A percentile compares a stretch with the other conserved stretches of the same genome.
These are phyloP conservation scores for Backusella luteola DNA, from an alignment of 192 early-diverging fungal genomes.

Conservation along the genomic window DNA sequence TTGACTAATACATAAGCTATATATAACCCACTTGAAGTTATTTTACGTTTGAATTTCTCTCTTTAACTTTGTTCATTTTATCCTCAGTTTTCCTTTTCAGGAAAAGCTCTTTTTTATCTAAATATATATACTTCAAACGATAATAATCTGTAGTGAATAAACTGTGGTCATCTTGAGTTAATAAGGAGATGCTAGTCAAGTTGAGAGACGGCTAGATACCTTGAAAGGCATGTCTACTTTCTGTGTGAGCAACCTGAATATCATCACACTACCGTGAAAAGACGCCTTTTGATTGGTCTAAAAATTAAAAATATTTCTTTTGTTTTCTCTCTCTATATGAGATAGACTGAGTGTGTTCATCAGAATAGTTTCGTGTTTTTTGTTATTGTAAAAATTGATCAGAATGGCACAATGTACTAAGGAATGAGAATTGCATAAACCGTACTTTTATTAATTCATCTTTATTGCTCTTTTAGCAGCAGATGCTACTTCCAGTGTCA, in stretches of 20 bases:
- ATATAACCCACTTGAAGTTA: too few species aligned
- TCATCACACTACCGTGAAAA: background rate
- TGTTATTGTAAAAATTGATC: background rate
- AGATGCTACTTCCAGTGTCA: background rate
- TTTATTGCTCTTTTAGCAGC: background rate
- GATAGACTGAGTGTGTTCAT: background rate
- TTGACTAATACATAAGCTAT: too few species aligned
- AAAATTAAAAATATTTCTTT: conserved; percentile 1
- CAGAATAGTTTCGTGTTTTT: background rate
- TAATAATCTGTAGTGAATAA: too few species aligned
- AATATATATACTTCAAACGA: too few species aligned
- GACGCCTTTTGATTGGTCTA: background rate
- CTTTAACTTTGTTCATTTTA: too few species aligned
- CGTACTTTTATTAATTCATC: background rate
- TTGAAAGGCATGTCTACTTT: too few species aligned
- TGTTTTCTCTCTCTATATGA: background rate
- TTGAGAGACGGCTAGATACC: too few species aligned
- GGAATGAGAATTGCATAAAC: background rate
- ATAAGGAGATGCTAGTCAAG: too few species aligned
- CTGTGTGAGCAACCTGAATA: background rate
- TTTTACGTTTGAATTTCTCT: too few species aligned
- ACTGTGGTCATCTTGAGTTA: too few species aligned
- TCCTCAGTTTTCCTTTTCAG: too few species aligned
- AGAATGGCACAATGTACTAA: conserved; percentile 1
- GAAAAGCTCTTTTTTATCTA: background rate